These are phyloP conservation scores for Pseudogymnoascus sp. DNA, from an alignment of 2,329 filamentous ascomycete genomes.

Conservation along the genomic window DNA sequence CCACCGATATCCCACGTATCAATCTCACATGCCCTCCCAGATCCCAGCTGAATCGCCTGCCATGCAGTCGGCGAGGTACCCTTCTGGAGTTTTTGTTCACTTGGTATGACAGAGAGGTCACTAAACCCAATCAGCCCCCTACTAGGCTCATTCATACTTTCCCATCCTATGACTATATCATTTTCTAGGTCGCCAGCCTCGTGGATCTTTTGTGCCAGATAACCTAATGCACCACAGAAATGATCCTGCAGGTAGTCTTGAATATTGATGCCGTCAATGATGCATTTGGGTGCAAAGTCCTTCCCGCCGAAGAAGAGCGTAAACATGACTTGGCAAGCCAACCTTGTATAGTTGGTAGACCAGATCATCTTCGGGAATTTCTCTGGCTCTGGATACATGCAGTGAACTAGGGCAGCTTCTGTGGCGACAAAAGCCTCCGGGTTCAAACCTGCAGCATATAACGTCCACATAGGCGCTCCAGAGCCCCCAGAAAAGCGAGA, in stretches of 20 bases:
- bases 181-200: slow-evolving; percentile 85
- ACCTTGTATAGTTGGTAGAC: slow-evolving; percentile 90
- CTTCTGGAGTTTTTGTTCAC: slow-evolving; percentile 84
- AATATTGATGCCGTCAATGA: slow-evolving; percentile 90
- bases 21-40: slow-evolving; percentile 80
- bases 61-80: slow-evolving; percentile 89
- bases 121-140: slow-evolving; percentile 75
- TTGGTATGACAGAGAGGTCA: slow-evolving; percentile 72
- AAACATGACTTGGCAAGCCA: slow-evolving; percentile 84
- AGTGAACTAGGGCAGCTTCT: slow-evolving; percentile 89
- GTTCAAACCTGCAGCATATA: slow-evolving; percentile 89
- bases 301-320: slow-evolving; percentile 86
- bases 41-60: slow-evolving; percentile 87
- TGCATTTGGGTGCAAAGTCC: slow-evolving; percentile 91
- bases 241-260: slow-evolving; percentile 90
- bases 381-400: slow-evolving; percentile 77
- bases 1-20: slow-evolving; percentile 90
- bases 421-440: slow-evolving; percentile 77
- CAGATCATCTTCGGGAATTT: slow-evolving; percentile 98
- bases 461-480: slow-evolving; percentile 93
- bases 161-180: slow-evolving; percentile 86
- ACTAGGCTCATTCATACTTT: slow-evolving; percentile 93
- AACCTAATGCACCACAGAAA: slow-evolving; percentile 68
- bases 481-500: slow-evolving; percentile 90
- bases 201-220: slow-evolving; percentile 75